A percentile compares a stretch with the other conserved stretches of the same genome.
phyloP scores from a whole-genome alignment of 1,284 basidiomycete genomes.

The Pisolithus thermaeus region DNA sequence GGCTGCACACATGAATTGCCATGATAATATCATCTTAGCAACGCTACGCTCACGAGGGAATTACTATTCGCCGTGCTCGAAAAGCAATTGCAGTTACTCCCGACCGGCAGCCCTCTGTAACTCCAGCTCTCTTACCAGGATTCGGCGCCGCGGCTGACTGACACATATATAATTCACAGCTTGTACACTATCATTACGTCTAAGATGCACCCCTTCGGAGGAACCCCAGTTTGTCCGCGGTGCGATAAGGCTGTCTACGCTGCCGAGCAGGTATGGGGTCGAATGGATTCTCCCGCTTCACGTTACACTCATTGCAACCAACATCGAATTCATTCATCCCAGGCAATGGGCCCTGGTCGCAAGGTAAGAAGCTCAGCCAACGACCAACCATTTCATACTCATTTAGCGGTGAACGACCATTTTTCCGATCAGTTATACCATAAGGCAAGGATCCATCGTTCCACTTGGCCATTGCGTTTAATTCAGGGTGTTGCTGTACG shows the following conservation, averaged over 20 bases:
- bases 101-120: too few relatives aligned
- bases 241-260: conserved; percentile 71
- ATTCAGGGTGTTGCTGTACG: background rate
- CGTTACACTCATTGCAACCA: too few relatives aligned
- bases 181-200: background rate
- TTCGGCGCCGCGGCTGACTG: background rate
- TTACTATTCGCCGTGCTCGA: too few relatives aligned
- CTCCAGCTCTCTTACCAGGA: too few relatives aligned
- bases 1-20: too few relatives aligned
- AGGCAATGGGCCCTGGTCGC: conserved; percentile 76
- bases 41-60: too few relatives aligned
- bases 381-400: background rate
- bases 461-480: conserved; percentile 4
- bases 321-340: conserved; percentile 1
- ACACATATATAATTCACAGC: background rate
- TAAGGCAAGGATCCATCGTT: conserved; percentile 42
- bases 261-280: conserved; percentile 63
- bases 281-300: background rate
- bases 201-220: conserved; percentile 62
- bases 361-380: conserved; percentile 45
- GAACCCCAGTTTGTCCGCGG: conserved; percentile 57
- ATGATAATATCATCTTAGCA: too few relatives aligned
- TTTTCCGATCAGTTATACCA: conserved; percentile 59
- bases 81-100: too few relatives aligned
- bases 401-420: conserved; percentile 3